These are phyloP conservation scores for Pseudopithomyces chartarum DNA, from an alignment of 2,329 filamentous ascomycete genomes.

Conservation along the genomic window DNA sequence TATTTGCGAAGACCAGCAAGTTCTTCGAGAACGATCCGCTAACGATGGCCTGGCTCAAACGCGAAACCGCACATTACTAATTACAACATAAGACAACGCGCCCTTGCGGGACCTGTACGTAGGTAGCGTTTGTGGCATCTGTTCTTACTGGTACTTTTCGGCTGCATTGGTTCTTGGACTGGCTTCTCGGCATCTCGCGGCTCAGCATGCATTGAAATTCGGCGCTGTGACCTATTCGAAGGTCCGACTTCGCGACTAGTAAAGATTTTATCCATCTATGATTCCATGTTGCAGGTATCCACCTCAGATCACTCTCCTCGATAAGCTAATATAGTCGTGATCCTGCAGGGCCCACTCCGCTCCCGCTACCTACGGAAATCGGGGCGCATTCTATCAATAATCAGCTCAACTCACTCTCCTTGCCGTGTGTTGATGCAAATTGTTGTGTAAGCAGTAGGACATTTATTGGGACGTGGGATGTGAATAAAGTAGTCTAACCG, in stretches of 20 bases:
- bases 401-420: neutral
- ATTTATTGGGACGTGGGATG: neutral
- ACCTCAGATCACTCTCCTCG: neutral
- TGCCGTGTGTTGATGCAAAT: neutral
- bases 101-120: neutral
- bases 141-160: slow-evolving; percentile 6
- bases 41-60: slow-evolving; percentile 79
- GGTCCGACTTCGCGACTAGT: slow-evolving; percentile 12
- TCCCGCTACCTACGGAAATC: neutral
- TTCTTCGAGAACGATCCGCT: slow-evolving; percentile 76
- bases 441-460: neutral
- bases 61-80: slow-evolving; percentile 72
- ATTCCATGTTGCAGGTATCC: slow-evolving; percentile 19
- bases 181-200: slow-evolving; percentile 21
- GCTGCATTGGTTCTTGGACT: slow-evolving; percentile 14
- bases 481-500: neutral
- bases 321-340: neutral
- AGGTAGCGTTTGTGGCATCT: slow-evolving; percentile 7
- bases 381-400: neutral
- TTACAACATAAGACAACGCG: neutral
- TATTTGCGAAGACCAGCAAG: slow-evolving; percentile 78
- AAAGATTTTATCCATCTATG: slow-evolving; percentile 9
- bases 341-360: neutral
- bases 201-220: slow-evolving; percentile 16
- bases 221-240: slow-evolving; percentile 14